These are phyloP conservation scores for Kodamaea leandrae DNA, from an alignment of 805 yeast species.

Conservation along the genomic window DNA sequence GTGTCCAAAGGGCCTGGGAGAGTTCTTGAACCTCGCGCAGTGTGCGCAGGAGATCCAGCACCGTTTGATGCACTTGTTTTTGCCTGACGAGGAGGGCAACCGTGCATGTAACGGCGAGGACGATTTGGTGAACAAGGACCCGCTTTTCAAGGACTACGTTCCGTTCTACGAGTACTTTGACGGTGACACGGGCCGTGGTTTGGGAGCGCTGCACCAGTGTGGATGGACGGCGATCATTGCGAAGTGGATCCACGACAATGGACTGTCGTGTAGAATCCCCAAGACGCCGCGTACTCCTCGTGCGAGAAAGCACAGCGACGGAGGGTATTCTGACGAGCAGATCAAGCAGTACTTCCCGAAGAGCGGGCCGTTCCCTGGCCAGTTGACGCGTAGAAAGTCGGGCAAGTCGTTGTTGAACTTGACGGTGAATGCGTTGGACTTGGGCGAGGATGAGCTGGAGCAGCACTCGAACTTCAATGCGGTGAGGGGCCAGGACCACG, in stretches of 20 bases:
- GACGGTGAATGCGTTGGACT: constrained; percentile 64
- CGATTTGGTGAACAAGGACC: constrained; percentile 53
- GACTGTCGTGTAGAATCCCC: constrained; percentile 62
- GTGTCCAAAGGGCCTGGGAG: constrained; percentile 84
- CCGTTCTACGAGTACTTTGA: constrained; percentile 88
- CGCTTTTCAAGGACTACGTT: constrained; percentile 68
- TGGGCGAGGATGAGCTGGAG: constrained; percentile 57
- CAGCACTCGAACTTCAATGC: constrained; percentile 18
- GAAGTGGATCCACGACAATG: constrained; percentile 86
- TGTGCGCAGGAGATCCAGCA: constrained; percentile 90
- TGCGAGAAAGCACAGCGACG: constrained; percentile 15
- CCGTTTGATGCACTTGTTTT: constrained; percentile 72
- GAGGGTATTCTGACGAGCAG: constrained; percentile 24
- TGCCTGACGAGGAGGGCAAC: constrained; percentile 60
- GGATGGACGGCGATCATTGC: constrained; percentile 97
- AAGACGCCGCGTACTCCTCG: constrained; percentile 36
- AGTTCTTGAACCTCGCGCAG: constrained; percentile 72
- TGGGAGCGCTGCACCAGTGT: constrained; percentile 92
- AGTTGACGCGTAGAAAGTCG: constrained; percentile 62
- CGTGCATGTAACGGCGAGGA: constrained; percentile 80
- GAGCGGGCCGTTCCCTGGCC: constrained; percentile 50
- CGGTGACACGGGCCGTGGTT: constrained; percentile 91
- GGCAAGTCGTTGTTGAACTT: constrained; percentile 71
- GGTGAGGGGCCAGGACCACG: constrained; percentile 18
- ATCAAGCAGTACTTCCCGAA: constrained; percentile 44